These are phyloP conservation scores for Ustulina deusta DNA, from an alignment of 2,329 filamentous ascomycete genomes.

Conservation along the genomic window DNA sequence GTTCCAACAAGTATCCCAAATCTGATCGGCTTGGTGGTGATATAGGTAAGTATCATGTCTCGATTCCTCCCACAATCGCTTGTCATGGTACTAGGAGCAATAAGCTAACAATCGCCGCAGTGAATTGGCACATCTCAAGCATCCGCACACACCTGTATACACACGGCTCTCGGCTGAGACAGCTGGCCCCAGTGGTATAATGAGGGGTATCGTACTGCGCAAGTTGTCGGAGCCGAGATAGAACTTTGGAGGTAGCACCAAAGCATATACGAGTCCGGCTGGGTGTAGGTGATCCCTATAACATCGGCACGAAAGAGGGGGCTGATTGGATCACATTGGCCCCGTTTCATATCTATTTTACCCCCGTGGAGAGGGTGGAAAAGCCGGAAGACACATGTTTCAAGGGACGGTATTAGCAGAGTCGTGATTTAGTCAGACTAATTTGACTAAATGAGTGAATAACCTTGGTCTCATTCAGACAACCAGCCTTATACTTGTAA, in stretches of 20 bases:
- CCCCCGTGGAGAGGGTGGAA: background rate
- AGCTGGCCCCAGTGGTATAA: conserved; percentile 8
- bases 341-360: background rate
- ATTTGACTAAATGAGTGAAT: too few species aligned
- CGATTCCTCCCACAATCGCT: background rate
- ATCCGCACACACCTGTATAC: conserved; percentile 32
- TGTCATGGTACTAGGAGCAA: background rate
- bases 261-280: conserved; percentile 1
- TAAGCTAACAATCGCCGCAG: conserved; percentile 12
- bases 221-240: background rate
- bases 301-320: conserved; percentile 17
- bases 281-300: background rate
- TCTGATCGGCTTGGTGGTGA: background rate
- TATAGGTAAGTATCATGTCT: conserved; percentile 6
- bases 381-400: background rate
- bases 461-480: too few species aligned
- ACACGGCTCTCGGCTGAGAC: conserved; percentile 28
- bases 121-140: background rate
- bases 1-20: background rate
- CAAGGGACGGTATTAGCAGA: too few species aligned
- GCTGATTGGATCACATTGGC: conserved; percentile 19
- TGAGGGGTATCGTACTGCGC: conserved; percentile 26
- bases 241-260: too few species aligned
- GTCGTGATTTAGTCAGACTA: too few species aligned
- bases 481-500: too few species aligned